Evolutionary conservation across 2,329 filamentous ascomycete genomes (phyloP).

Genomic region (Sarocladium kiliense): DNA sequence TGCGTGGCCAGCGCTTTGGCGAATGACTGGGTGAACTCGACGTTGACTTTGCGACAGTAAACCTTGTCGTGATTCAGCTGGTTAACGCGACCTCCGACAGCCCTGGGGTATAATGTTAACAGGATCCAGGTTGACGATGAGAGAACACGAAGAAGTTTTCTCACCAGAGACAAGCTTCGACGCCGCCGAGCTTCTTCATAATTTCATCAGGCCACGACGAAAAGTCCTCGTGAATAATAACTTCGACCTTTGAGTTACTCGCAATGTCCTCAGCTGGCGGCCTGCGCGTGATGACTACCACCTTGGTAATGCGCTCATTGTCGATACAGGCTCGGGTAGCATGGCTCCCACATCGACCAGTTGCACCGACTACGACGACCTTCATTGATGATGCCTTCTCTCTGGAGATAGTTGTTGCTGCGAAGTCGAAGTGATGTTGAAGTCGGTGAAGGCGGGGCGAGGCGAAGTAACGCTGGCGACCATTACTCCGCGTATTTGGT

Average conservation of each 20-base stretch:
- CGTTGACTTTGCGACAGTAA: constrained; percentile 44
- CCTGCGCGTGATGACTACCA: constrained; percentile 46
- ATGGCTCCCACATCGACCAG: constrained; percentile 51
- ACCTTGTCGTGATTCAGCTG: constrained; percentile 42
- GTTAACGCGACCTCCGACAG: constrained; percentile 37
- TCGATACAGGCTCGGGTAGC: constrained; percentile 46
- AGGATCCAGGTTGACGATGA: background rate
- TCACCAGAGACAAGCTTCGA: constrained; percentile 62
- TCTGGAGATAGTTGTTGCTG: no score
- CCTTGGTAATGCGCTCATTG: constrained; percentile 43
- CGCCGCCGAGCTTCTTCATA: constrained; percentile 37
- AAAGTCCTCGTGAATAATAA: constrained; percentile 49
- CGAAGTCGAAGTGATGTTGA: background rate
- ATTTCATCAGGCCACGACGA: constrained; percentile 38
- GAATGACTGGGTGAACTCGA: constrained; percentile 55
- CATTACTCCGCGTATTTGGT: no score
- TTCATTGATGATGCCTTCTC: constrained; percentile 40
- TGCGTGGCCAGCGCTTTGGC: constrained; percentile 46
- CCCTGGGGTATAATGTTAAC: constrained; percentile 22
- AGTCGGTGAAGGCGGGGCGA: no score
- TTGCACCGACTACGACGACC: constrained; percentile 52
- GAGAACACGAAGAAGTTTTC: constrained; percentile 12
- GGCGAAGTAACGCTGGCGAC: background rate
- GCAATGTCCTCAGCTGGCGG: constrained; percentile 36
- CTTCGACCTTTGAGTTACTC: constrained; percentile 42